These are phyloP conservation scores for Phaffomyces thermotolerans DNA, from an alignment of 805 yeast genomes.

Conservation along the genomic window DNA sequence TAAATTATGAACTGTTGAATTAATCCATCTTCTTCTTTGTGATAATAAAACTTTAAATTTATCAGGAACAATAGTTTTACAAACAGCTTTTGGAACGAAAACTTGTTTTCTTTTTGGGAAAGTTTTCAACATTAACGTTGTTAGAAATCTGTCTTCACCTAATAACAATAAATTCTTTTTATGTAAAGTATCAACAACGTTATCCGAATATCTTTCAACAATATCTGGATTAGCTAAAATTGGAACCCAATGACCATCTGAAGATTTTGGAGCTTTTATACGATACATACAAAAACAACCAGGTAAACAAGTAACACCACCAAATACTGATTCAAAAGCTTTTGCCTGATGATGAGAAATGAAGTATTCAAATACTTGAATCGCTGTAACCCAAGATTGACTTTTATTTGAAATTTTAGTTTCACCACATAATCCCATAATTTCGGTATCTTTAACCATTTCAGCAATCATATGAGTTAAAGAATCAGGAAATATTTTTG, in stretches of 20 bases:
- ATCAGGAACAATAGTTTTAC: conserved; percentile 88
- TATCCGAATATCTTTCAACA: conserved; percentile 85
- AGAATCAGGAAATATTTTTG: conserved; percentile 80
- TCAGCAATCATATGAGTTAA: conserved; percentile 86
- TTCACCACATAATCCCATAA: conserved; percentile 95
- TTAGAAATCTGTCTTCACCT: conserved; percentile 85
- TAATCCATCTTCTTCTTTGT: conserved; percentile 95
- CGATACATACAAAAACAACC: conserved; percentile 94
- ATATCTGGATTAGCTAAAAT: conserved; percentile 88
- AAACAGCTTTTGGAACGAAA: conserved; percentile 84
- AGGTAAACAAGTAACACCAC: conserved; percentile 91
- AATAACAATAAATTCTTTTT: conserved; percentile 75
- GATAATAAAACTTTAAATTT: conserved; percentile 71
- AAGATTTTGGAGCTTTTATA: conserved; percentile 81
- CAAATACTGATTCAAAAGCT: conserved; percentile 92
- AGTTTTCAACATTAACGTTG: conserved; percentile 79
- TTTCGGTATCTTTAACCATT: conserved; percentile 75
- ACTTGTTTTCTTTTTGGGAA: conserved; percentile 86
- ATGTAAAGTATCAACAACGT: conserved; percentile 77
- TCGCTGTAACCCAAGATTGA: conserved; percentile 84
- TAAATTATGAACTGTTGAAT: conserved; percentile 88
- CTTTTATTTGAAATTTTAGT: conserved; percentile 82
- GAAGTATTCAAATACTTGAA: conserved; percentile 89
- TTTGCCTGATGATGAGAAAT: conserved; percentile 92
- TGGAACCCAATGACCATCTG: conserved; percentile 84